Conservation (phyloP, 108 stramenopile genomes). For the Skeletonema menzelii region DNA sequence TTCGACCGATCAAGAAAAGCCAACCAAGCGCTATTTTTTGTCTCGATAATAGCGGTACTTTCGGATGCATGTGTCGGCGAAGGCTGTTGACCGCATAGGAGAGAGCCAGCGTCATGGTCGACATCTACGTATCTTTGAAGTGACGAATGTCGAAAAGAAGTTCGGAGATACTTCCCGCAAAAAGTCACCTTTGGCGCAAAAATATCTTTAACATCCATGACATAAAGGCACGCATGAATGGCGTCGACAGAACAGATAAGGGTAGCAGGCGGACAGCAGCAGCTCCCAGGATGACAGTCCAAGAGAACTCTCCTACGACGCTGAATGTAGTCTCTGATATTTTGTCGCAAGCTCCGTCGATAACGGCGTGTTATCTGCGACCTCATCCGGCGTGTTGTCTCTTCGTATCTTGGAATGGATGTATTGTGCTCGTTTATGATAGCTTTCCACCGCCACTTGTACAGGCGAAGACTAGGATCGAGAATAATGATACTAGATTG, state of each 20-base stretch:
- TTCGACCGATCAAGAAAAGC: background rate
- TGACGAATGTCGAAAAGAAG: background rate
- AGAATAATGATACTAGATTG: background rate
- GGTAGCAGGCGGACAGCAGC: too few relatives aligned
- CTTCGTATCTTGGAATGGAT: constrained; percentile 4
- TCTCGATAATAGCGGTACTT: background rate
- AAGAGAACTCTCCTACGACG: background rate
- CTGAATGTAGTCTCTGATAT: background rate
- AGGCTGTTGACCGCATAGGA: background rate
- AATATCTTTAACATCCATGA: too few relatives aligned
- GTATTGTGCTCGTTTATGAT: background rate
- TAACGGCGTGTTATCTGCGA: background rate
- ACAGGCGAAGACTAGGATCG: constrained; percentile 1
- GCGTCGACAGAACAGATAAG: too few relatives aligned
- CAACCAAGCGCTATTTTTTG: background rate
- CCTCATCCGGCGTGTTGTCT: background rate
- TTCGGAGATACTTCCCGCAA: background rate
- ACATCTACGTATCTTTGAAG: background rate
- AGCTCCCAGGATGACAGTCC: background rate
- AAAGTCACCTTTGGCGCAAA: background rate
- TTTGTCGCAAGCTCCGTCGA: background rate
- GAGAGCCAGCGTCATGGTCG: background rate
- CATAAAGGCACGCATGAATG: too few relatives aligned
- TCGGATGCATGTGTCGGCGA: background rate
- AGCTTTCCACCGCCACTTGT: background rate